Percentiles rank a stretch among this genome's conserved stretches.
Conservation (phyloP, 768 basidiomycete genomes). For the Hygrophoropsis aurantiaca region DNA sequence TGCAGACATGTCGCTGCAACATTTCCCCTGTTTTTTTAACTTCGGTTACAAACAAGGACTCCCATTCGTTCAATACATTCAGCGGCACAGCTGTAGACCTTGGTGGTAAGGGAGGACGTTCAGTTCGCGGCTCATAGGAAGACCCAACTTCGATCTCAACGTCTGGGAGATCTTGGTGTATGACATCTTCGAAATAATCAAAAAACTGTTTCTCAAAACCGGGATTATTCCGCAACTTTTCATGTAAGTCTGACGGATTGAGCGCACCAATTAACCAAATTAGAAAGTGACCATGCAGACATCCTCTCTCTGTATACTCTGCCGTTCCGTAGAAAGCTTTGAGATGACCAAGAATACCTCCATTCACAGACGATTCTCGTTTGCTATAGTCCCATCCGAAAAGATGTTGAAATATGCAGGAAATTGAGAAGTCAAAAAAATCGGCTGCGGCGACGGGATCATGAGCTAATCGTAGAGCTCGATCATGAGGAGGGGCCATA, state of each 20-base stretch:
- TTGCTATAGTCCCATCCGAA: constrained; percentile 28
- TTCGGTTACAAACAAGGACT: constrained; percentile 12
- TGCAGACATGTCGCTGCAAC: constrained; percentile 19
- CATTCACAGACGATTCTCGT: constrained; percentile 5
- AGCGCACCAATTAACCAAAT: constrained; percentile 27
- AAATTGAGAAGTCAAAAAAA: constrained; percentile 28
- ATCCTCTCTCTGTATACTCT: constrained; percentile 26
- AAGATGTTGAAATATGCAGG: constrained; percentile 22
- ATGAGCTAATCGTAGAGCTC: constrained; percentile 22
- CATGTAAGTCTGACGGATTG: constrained; percentile 34
- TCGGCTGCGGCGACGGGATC: constrained; percentile 36
- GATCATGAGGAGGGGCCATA: constrained; percentile 9
- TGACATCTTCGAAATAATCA: constrained; percentile 30
- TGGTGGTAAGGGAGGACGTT: constrained; percentile 16
- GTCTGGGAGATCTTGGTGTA: constrained; percentile 28
- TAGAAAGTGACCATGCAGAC: constrained; percentile 32
- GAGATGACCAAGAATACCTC: constrained; percentile 31
- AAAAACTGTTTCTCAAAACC: constrained; percentile 19
- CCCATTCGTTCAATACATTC: constrained; percentile 6
- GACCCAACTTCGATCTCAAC: constrained; percentile 16
- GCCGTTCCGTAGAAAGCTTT: constrained; percentile 28
- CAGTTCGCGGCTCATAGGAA: constrained; percentile 18
- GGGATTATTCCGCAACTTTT: not conserved
- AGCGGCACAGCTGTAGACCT: not conserved
- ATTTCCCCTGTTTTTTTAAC: constrained; percentile 20